Conservation (phyloP, 2,329 filamentous ascomycete species). For the Calonectria pseudoreteaudii region DNA sequence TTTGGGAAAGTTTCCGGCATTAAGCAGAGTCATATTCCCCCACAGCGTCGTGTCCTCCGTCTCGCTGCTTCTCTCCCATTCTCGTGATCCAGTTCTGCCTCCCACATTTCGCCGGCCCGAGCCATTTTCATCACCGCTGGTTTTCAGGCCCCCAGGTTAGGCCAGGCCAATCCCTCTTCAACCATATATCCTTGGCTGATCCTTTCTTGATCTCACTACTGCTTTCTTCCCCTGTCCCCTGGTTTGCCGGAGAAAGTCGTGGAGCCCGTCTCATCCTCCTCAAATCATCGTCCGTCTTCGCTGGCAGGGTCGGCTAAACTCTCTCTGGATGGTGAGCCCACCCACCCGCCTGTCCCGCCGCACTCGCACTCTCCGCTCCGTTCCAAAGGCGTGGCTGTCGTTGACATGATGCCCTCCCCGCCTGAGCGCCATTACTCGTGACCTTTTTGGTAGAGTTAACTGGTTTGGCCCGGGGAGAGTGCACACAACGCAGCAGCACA, state of each 20-base stretch:
- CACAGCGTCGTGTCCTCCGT: conserved; percentile 1
- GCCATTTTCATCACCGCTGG: conserved; percentile 24
- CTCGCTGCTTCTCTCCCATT: neutral
- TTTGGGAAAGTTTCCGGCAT: neutral
- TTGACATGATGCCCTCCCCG: conserved; percentile 32
- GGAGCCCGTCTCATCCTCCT: conserved; percentile 5
- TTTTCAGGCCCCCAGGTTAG: neutral
- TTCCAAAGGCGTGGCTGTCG: conserved; percentile 20
- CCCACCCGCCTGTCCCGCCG: conserved; percentile 27
- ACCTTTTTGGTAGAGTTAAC: conserved; percentile 11
- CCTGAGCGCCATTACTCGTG: conserved; percentile 34
- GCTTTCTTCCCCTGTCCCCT: neutral
- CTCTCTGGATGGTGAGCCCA: conserved; percentile 36
- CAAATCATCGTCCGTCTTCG: conserved; percentile 11
- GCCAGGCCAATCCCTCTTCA: neutral
- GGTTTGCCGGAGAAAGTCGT: neutral
- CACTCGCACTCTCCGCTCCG: conserved; percentile 22
- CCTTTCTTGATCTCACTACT: neutral
- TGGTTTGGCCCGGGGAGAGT: neutral
- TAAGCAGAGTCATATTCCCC: conserved; percentile 2
- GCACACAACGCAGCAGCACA: conserved; percentile 7
- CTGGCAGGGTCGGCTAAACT: conserved; percentile 4
- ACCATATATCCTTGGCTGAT: neutral
- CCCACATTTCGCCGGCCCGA: conserved; percentile 26
- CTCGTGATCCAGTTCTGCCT: conserved; percentile 6